Percentiles rank a stretch among this genome's conserved stretches.
Evolutionary conservation across 1,284 basidiomycete species (phyloP).

Genomic region (Cryptococcus jaspeensis): DNA sequence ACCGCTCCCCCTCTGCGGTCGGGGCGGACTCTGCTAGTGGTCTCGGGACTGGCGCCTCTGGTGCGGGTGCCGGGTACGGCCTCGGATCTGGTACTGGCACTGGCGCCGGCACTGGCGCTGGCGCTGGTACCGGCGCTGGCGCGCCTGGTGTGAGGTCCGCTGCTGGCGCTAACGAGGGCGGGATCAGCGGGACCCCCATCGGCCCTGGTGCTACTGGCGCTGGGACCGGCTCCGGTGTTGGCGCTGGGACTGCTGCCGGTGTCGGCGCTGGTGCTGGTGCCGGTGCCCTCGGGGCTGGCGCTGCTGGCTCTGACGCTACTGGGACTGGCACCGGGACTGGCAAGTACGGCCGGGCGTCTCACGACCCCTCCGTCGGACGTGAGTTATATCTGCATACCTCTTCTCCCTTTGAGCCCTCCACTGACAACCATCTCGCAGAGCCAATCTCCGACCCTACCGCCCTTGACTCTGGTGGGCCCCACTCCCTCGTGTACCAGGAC

Average conservation of each 20-base stretch:
- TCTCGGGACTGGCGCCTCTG: background rate
- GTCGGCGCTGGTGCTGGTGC: slow-evolving; percentile 3
- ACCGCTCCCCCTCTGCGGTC: background rate
- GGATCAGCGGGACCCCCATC: background rate
- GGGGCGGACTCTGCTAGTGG: too few species aligned
- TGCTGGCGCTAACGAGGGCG: background rate
- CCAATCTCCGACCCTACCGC: slow-evolving; percentile 34
- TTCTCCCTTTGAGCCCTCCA: background rate
- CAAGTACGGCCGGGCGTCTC: slow-evolving; percentile 15
- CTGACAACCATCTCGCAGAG: slow-evolving; percentile 10
- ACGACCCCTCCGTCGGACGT: background rate
- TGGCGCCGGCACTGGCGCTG: background rate
- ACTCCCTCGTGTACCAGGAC: slow-evolving; percentile 31
- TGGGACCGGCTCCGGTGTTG: background rate
- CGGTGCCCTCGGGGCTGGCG: background rate
- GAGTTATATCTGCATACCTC: background rate
- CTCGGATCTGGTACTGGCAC: too few species aligned
- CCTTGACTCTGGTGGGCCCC: slow-evolving; percentile 37
- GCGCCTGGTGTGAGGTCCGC: background rate
- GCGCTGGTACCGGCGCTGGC: background rate
- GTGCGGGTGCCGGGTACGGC: too few species aligned
- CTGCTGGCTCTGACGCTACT: slow-evolving; percentile 2
- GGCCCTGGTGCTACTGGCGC: background rate
- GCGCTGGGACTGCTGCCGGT: slow-evolving; percentile 1
- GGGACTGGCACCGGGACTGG: slow-evolving; percentile 4